phyloP scores from a whole-genome alignment of 345 rosid genomes.

The Populus simonii region DNA sequence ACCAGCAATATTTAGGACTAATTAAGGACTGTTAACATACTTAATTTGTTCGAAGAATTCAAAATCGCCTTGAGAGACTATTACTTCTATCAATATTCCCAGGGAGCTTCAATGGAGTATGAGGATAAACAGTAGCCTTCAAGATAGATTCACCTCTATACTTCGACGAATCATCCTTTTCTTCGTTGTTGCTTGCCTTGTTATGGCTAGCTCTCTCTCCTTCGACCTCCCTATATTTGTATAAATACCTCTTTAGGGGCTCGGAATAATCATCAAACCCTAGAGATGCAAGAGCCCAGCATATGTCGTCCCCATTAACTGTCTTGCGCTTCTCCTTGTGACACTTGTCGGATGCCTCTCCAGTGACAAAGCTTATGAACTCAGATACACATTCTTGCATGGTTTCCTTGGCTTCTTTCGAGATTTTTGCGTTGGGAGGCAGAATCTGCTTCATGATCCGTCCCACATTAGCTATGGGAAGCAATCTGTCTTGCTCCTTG shows the following conservation, averaged over 20 bases:
- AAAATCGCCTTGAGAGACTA: background rate
- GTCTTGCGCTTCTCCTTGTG: slow-evolving; percentile 77
- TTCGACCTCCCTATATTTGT: slow-evolving; percentile 48
- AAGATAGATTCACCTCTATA: background rate
- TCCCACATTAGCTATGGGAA: slow-evolving; percentile 72
- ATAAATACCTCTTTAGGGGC: slow-evolving; percentile 48
- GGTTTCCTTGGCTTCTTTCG: slow-evolving; percentile 72
- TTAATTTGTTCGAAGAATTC: background rate
- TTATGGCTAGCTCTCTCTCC: slow-evolving; percentile 51
- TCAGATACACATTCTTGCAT: slow-evolving; percentile 81
- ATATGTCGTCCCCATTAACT: slow-evolving; percentile 63
- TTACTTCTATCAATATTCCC: background rate
- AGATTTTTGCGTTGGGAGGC: slow-evolving; percentile 64
- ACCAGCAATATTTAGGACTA: background rate
- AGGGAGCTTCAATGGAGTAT: slow-evolving; percentile 1
- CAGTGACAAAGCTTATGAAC: slow-evolving; percentile 72
- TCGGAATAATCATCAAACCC: slow-evolving; percentile 68
- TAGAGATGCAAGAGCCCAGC: slow-evolving; percentile 67
- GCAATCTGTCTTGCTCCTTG: slow-evolving; percentile 66
- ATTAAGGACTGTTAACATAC: background rate
- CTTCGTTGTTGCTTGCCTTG: slow-evolving; percentile 26
- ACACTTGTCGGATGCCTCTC: slow-evolving; percentile 68
- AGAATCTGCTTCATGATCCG: slow-evolving; percentile 74
- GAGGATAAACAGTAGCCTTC: background rate
- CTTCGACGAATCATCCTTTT: background rate